Base-by-base conservation (phyloP, 768 basidiomycete genomes). In the Mycena vulgaris region DNA sequence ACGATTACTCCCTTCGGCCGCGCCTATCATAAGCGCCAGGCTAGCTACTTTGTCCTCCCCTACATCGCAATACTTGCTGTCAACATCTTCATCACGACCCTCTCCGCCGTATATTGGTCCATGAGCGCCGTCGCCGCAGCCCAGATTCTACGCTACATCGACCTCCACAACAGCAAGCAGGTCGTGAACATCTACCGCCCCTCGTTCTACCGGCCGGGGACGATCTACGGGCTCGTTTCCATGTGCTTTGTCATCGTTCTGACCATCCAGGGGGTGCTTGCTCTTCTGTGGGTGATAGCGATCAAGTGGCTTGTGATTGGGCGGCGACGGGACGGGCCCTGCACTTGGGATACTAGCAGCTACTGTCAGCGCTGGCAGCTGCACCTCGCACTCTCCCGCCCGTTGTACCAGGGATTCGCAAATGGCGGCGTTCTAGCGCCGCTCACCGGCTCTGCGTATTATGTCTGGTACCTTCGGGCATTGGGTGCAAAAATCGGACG, bases 341-440 rank as follows among this genome's bases (percentile, higher is more conserved):
- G 79, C 68, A 78, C 83, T 33, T 87, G 86, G 86, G 84, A 87
- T 69, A 78, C 79, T 67, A 83, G 81, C 78, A 82, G 79, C 47
- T 87, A 87, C 69, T 85, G 84, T 73, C 86, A 87, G 70, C 80
- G 84, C 40, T 87, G 86, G 86, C 84, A 87, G 74, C 78, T 87
- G 17, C 84, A 85, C 58, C 79, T 84, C 21, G 76, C 76, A 0
- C 74, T 85, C 14, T 80, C 83, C 6, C 76, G 80, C 11, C 71
- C 82, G 17, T 57, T 83, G 14, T 79, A 79, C 71, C 77, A 79
- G 30, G 85, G 84, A 2, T 84, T 81, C 72, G 84, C 83, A 19
- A 80, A 77, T 21, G 83, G 83, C 4, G 84, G 85, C 28, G 82
- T 85, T 2, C 75, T 86, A 0, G 83, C 77, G 0, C 78, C 81